Percentiles rank a stretch among this genome's conserved stretches.
These are phyloP conservation scores for Podosphaera aphanis DNA, from an alignment of 2,329 filamentous ascomycete genomes.

Conservation along the genomic window DNA sequence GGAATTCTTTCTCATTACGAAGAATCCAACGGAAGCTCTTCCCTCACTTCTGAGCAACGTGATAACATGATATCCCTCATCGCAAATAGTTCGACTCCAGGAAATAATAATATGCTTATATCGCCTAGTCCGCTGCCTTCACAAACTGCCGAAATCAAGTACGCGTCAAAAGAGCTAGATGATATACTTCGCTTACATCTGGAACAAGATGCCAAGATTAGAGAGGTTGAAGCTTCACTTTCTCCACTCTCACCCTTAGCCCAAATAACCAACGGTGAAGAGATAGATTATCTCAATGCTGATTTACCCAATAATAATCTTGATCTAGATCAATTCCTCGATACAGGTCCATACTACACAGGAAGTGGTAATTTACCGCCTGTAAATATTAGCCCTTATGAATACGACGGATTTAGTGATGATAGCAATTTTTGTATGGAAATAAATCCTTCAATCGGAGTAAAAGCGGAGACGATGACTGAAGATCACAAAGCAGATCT, in stretches of 20 bases:
- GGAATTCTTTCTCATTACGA: slow-evolving; percentile 22
- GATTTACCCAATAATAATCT: slow-evolving; percentile 18
- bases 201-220: slow-evolving; percentile 55
- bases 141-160: slow-evolving; percentile 35
- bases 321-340: slow-evolving; percentile 28
- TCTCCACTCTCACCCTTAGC: slow-evolving; percentile 63
- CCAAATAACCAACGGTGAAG: slow-evolving; percentile 45
- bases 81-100: slow-evolving; percentile 18
- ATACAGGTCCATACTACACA: slow-evolving; percentile 10
- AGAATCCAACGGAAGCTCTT: slow-evolving; percentile 25
- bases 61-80: slow-evolving; percentile 36
- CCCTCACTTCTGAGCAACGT: slow-evolving; percentile 33
- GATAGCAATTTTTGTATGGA: background rate
- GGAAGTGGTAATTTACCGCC: background rate
- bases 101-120: slow-evolving; percentile 14
- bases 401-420: background rate
- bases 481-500: background rate
- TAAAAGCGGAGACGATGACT: background rate
- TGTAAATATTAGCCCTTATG: background rate
- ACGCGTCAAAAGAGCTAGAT: slow-evolving; percentile 54
- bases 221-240: slow-evolving; percentile 49
- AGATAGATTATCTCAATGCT: slow-evolving; percentile 13
- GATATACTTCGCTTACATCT: slow-evolving; percentile 55
- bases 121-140: slow-evolving; percentile 20
- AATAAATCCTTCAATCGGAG: background rate